Evolutionary conservation across 768 basidiomycete species (phyloP).

Genomic region (Leccinum imitatum): DNA sequence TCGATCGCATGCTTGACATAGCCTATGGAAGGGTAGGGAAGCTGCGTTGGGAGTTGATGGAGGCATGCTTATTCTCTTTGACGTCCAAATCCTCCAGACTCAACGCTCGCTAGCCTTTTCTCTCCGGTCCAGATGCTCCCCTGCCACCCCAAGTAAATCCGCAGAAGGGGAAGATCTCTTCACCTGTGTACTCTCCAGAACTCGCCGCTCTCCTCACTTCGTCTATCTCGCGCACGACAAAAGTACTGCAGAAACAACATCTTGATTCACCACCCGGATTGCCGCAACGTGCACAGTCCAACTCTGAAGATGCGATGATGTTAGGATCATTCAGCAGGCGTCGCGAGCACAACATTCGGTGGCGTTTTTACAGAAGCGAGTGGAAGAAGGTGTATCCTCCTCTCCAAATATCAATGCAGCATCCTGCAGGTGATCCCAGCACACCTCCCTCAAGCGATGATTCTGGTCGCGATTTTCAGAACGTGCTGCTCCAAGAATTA

Average conservation of each 20-base stretch:
- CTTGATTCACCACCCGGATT: conserved; percentile 53
- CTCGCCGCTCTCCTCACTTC: conserved; percentile 63
- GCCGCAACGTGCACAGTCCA: conserved; percentile 54
- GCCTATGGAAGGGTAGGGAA: conserved; percentile 80
- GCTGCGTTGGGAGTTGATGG: conserved; percentile 64
- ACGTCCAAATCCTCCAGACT: conserved; percentile 2
- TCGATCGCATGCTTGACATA: conserved; percentile 57
- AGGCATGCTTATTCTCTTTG: conserved; percentile 40
- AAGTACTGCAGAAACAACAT: conserved; percentile 40
- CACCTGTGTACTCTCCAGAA: conserved; percentile 64
- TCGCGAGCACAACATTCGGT: conserved; percentile 69
- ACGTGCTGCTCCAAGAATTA: conserved; percentile 43
- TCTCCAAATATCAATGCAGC: conserved; percentile 44
- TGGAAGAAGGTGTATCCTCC: conserved; percentile 59
- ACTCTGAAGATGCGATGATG: conserved; percentile 55
- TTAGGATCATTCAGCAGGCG: conserved; percentile 72
- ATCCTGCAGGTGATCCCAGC: conserved; percentile 7
- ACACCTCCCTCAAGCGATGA: conserved; percentile 11
- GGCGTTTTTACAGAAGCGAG: conserved; percentile 60
- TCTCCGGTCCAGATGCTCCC: conserved; percentile 44
- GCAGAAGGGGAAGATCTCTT: conserved; percentile 51
- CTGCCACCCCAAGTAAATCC: conserved; percentile 51
- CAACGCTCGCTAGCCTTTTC: conserved; percentile 47
- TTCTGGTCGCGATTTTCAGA: conserved; percentile 42
- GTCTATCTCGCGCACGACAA: conserved; percentile 43